These are phyloP conservation scores for Heimioporus sp. DNA, from an alignment of 768 basidiomycete genomes.

Conservation along the genomic window DNA sequence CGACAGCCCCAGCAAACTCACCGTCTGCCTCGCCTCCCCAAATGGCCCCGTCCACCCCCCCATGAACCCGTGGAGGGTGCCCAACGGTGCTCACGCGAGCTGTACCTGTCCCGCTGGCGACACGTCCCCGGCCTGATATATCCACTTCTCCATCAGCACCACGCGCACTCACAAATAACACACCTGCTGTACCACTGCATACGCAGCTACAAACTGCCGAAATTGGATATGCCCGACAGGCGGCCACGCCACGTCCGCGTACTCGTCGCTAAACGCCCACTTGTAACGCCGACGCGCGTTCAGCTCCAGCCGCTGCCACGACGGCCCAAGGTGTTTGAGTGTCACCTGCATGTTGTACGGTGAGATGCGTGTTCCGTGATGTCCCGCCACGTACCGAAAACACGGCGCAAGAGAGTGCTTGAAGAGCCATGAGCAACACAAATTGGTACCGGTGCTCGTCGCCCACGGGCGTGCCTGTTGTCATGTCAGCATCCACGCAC, in stretches of 20 bases:
- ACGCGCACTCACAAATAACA: no score
- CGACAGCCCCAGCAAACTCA: no score
- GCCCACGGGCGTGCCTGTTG: constrained; percentile 25
- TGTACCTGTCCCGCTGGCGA: constrained; percentile 42
- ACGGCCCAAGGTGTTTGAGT: constrained; percentile 43
- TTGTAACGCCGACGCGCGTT: constrained; percentile 72
- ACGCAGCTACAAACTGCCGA: constrained; percentile 43
- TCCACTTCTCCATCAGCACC: neutral
- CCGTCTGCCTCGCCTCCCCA: constrained; percentile 43
- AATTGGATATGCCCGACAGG: constrained; percentile 57
- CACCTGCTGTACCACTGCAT: constrained; percentile 41
- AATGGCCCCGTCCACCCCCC: constrained; percentile 45
- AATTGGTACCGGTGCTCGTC: constrained; percentile 50
- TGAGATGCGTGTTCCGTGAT: neutral
- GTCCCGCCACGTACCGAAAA: constrained; percentile 45
- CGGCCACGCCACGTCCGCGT: constrained; percentile 45
- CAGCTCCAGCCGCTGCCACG: constrained; percentile 50
- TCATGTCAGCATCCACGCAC: neutral
- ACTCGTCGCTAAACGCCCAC: constrained; percentile 68
- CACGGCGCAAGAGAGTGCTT: constrained; percentile 50
- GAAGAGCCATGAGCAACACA: constrained; percentile 53
- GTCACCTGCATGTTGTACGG: constrained; percentile 38
- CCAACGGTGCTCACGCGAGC: constrained; percentile 45
- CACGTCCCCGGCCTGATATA: constrained; percentile 28
- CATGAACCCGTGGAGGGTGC: constrained; percentile 21